Conservation (phyloP, 139 green algal species). For the Trebouxia sp. region DNA sequence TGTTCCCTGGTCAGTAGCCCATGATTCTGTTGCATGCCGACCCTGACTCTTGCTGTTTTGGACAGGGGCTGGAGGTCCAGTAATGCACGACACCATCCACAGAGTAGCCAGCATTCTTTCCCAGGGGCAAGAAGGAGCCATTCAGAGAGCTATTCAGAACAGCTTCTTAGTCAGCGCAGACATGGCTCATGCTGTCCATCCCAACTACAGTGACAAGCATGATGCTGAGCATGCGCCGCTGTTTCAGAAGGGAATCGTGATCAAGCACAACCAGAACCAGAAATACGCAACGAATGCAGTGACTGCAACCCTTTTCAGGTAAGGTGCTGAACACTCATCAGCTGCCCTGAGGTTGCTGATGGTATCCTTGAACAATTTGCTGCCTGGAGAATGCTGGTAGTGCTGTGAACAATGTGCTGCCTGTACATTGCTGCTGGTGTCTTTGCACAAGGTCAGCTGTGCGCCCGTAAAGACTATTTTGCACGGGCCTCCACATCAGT, state of each 20-base stretch:
- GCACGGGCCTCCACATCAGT: no score
- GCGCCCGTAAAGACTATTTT: no score
- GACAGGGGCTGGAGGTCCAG: conserved; percentile 81
- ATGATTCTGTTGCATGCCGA: no score
- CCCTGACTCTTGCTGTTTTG: no score
- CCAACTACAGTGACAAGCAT: conserved; percentile 81
- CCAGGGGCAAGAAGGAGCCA: conserved; percentile 55
- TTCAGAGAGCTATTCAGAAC: conserved; percentile 67
- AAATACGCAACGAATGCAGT: conserved; percentile 91
- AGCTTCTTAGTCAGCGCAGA: conserved; percentile 89
- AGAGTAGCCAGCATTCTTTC: conserved; percentile 65
- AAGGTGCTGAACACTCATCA: no score
- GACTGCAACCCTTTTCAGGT: conserved; percentile 85
- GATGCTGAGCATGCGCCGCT: conserved; percentile 71
- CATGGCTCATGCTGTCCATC: conserved; percentile 97
- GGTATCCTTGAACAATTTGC: no score
- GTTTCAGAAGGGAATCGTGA: conserved; percentile 81
- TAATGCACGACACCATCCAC: conserved; percentile 90
- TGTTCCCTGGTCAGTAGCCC: no score
- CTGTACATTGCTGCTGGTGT: no score
- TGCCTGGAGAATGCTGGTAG: no score
- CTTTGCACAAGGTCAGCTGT: no score
- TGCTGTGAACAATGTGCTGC: no score
- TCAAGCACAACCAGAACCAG: conserved; percentile 98
- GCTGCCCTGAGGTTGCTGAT: no score